These are phyloP conservation scores for Arctium minus DNA, from an alignment of 129 eudicot genomes.

Conservation along the genomic window DNA sequence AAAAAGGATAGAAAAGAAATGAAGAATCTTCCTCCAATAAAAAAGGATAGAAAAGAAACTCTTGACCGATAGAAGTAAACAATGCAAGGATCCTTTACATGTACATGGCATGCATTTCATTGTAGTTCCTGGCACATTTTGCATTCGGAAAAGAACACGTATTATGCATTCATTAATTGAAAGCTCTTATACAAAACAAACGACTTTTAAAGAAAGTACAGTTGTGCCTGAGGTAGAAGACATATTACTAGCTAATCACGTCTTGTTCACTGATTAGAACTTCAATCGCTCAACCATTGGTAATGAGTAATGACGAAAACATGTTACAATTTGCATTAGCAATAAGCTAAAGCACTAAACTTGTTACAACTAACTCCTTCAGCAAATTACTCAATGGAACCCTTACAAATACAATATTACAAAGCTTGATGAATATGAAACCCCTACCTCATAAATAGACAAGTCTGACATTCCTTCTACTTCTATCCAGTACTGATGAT, in stretches of 20 bases:
- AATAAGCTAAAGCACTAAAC: not conserved
- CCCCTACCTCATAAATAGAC: slow-evolving; percentile 61
- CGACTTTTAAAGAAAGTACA: too few relatives aligned
- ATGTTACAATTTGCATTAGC: not conserved
- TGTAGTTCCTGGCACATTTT: too few relatives aligned
- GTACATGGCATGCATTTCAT: not conserved
- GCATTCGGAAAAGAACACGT: too few relatives aligned
- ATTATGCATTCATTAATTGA: not conserved
- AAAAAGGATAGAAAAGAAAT: too few relatives aligned
- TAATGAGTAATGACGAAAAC: too few relatives aligned
- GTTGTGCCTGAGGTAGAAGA: too few relatives aligned
- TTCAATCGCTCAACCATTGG: not conserved
- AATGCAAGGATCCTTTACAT: not conserved
- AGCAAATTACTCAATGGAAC: not conserved
- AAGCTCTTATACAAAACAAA: not conserved
- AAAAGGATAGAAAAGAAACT: not conserved
- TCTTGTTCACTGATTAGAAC: not conserved
- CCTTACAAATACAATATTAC: not conserved
- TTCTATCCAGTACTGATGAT: slow-evolving; percentile 55
- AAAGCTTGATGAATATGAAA: not conserved
- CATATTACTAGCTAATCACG: not conserved
- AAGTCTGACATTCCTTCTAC: slow-evolving; percentile 75
- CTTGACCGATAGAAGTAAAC: not conserved
- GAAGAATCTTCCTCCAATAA: too few relatives aligned
- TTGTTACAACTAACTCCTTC: not conserved